Evolutionary conservation across 2,329 filamentous ascomycete species (phyloP).

Genomic region (Penicillium sp.): DNA sequence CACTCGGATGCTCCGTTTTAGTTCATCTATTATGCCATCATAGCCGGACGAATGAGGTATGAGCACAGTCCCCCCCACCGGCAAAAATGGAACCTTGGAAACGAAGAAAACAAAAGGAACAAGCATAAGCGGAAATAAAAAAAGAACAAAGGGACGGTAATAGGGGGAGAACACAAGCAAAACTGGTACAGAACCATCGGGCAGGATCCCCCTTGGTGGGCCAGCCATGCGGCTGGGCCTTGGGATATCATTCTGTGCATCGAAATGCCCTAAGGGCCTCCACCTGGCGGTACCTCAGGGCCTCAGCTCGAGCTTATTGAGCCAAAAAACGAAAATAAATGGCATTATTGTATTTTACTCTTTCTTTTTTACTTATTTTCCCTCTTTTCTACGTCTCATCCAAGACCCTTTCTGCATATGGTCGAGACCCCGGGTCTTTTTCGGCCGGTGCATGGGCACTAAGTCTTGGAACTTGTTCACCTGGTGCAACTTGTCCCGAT

Average conservation of each 20-base stretch:
- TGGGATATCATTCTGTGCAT: slow-evolving; percentile 8
- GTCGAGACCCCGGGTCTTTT: slow-evolving; percentile 22
- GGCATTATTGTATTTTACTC: neutral
- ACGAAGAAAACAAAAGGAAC: slow-evolving; percentile 4
- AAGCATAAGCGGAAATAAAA: slow-evolving; percentile 20
- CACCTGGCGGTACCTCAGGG: slow-evolving; percentile 9
- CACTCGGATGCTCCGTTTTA: slow-evolving; percentile 12
- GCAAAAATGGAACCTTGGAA: slow-evolving; percentile 19
- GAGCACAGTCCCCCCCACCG: slow-evolving; percentile 10
- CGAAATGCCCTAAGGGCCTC: slow-evolving; percentile 12
- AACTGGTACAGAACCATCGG: slow-evolving; percentile 15
- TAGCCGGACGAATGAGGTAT: slow-evolving; percentile 13
- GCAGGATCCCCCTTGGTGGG: slow-evolving; percentile 21
- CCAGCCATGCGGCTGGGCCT: slow-evolving; percentile 21
- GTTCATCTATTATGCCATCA: slow-evolving; percentile 16
- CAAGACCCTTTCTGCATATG: slow-evolving; percentile 19
- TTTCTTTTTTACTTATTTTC: neutral
- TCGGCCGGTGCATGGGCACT: slow-evolving; percentile 7
- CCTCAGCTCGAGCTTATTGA: slow-evolving; percentile 9
- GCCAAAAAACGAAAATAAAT: slow-evolving; percentile 6
- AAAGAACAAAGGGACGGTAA: slow-evolving; percentile 10
- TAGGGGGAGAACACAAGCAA: slow-evolving; percentile 7
- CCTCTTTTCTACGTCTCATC: slow-evolving; percentile 13
- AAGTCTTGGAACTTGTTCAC: slow-evolving; percentile 4
- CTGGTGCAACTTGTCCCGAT: neutral